Percentiles rank a stretch among this genome's conserved stretches.
Conservation (phyloP, 225 moss, liverwort and hornwort species). For the Polytrichum commune region DNA sequence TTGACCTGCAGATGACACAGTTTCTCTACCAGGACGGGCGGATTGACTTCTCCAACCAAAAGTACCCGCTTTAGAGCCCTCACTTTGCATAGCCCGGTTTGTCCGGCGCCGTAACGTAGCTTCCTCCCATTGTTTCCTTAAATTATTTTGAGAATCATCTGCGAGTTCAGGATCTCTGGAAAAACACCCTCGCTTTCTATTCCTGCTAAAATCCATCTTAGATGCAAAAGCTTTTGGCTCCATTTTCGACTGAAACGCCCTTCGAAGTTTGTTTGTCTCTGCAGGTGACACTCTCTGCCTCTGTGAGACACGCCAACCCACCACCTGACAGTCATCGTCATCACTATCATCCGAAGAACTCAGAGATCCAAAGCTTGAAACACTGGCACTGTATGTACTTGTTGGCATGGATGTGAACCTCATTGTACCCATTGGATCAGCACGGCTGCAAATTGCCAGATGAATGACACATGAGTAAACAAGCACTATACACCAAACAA, state of each 20-base stretch:
- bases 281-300: conserved; percentile 14
- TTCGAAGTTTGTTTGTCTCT: conserved; percentile 23
- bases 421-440: conserved; percentile 16
- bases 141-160: conserved; percentile 50
- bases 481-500: too few species aligned
- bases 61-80: conserved; percentile 71
- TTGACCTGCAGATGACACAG: conserved; percentile 18
- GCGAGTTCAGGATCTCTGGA: conserved; percentile 48
- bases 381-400: conserved; percentile 19
- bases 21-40: conserved; percentile 12
- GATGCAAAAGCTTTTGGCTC: conserved; percentile 15
- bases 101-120: conserved; percentile 74
- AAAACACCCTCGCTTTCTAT: conserved; percentile 25
- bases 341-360: conserved; percentile 44
- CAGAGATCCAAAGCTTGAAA: conserved; percentile 35
- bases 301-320: conserved; percentile 26
- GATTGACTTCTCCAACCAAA: conserved; percentile 31
- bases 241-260: conserved; percentile 25
- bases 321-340: conserved; percentile 56
- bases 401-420: conserved; percentile 30
- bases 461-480: background rate
- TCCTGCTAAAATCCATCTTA: background rate
- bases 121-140: conserved; percentile 84
- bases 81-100: conserved; percentile 80
- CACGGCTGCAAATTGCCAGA: conserved; percentile 9